Evolutionary conservation across 768 basidiomycete species (phyloP).

Genomic region (Kwoniella dendrophila): DNA sequence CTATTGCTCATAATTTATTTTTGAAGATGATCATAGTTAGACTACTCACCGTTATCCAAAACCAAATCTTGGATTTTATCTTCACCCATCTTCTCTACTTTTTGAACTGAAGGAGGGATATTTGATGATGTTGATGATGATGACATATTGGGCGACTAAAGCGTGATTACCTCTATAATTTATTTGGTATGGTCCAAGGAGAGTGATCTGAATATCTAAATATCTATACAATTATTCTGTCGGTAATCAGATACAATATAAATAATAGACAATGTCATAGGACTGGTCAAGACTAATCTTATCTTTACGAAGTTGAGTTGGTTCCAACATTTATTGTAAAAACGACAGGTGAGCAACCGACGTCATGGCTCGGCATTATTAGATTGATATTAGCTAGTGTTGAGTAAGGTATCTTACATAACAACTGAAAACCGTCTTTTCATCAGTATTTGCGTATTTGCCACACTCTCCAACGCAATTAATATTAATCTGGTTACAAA

Average conservation of each 20-base stretch:
- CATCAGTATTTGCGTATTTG: no score
- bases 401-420: no score
- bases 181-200: not conserved
- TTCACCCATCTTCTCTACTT: slow-evolving; percentile 38
- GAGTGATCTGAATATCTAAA: not conserved
- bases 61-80: slow-evolving; percentile 43
- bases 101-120: not conserved
- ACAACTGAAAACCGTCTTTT: no score
- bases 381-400: not conserved
- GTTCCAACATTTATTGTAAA: not conserved
- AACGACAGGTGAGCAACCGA: not conserved
- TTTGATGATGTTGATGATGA: slow-evolving; percentile 10
- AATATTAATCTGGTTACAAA: not conserved
- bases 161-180: no score
- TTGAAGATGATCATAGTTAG: not conserved
- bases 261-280: no score
- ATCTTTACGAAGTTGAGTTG: not conserved
- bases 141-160: slow-evolving; percentile 6
- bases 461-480: not conserved
- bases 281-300: no score
- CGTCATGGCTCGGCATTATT: not conserved
- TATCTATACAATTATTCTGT: not conserved
- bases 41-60: slow-evolving; percentile 37
- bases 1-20: not conserved
- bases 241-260: no score